Base-by-base conservation (phyloP, 75 land plant species). In the Chamaecyparis obtusa region DNA sequence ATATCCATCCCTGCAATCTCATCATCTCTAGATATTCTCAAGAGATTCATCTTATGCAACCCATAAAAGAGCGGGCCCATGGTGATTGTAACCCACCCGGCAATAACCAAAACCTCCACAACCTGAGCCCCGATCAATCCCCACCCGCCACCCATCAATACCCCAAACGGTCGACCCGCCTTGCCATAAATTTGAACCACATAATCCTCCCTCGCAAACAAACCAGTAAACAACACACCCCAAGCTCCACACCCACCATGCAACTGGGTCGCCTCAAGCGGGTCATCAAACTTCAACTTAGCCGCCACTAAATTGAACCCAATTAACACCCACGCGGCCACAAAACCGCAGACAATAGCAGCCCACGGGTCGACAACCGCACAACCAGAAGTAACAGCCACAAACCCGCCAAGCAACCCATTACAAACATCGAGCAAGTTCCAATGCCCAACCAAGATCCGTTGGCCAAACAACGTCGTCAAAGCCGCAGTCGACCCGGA, bases 141-240 rank as follows among this genome's bases (percentile, higher is more conserved):
- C 56, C 91, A 91, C 0, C 92, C 92, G 9, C 92, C 92, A 21
- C 92, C 92, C 89, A 91, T 55, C 79, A 91, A 33, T 3, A 83
- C 46, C 10, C 87, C 87, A 35, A 80, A 80, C 7, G 84, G 60
- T 16, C 87, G 46, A 27, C 33, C 85, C 14, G 78, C 51, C 19
- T 60, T 17, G 1, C 90, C 89, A n/a, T 89, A 89, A 7, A 67
- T 84, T 5, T 89, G 17, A 16, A 48, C 57, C 32, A 90, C 86
- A 44, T 79, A 88, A 5, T 90, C 51, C 46, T 88, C 69, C 48
- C 79, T 44, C 4, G 91, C 89, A 74, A 90, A 90, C 35, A 90
- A 57, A 19, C 89, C 91, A 0, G 84, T 83, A 80, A 90, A 90
- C 72, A 90, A 9, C 1, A 90, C 76, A 17, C 91, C 91, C 91